Conservation (phyloP, 2,329 filamentous ascomycete species). For the Curvularia sp. region DNA sequence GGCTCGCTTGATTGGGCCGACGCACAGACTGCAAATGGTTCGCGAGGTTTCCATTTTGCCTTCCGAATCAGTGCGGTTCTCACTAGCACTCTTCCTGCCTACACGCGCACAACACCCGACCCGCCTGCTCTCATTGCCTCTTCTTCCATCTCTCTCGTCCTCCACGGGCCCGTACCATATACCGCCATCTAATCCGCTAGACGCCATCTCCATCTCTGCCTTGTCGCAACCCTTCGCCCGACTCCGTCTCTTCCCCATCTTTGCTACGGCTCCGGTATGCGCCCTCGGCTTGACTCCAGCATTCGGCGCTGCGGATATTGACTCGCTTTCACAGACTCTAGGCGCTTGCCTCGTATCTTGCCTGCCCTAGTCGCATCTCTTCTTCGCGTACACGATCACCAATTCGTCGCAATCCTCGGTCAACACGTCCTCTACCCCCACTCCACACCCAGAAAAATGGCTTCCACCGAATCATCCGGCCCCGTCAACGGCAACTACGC, state of each 20-base stretch:
- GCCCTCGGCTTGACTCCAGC: conserved; percentile 8
- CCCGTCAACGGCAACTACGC: conserved; percentile 60
- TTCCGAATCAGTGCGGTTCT: conserved; percentile 19
- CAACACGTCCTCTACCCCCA: conserved; percentile 15
- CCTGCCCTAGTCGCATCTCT: conserved; percentile 9
- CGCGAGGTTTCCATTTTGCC: conserved; percentile 26
- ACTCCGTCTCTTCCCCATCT: conserved; percentile 21
- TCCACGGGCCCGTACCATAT: conserved; percentile 23
- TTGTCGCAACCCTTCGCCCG: conserved; percentile 11
- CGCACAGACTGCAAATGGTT: conserved; percentile 18
- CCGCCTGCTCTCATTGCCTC: conserved; percentile 13
- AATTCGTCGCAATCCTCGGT: conserved; percentile 12
- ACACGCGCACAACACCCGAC: conserved; percentile 18
- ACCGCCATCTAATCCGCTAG: conserved; percentile 22
- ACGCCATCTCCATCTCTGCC: conserved; percentile 15
- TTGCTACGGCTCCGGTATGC: conserved; percentile 23
- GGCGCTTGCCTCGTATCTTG: conserved; percentile 14
- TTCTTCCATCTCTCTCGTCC: conserved; percentile 22
- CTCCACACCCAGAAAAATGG: conserved; percentile 38
- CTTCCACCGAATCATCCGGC: conserved; percentile 43
- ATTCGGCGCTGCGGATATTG: conserved; percentile 7
- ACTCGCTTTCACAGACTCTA: conserved; percentile 11
- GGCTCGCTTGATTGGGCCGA: conserved; percentile 23
- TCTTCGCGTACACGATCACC: conserved; percentile 15
- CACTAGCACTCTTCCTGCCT: conserved; percentile 22